Percentiles rank a stretch among this genome's conserved stretches.
phyloP scores from a whole-genome alignment of 495 filamentous ascomycete genomes.

The Annulohypoxylon moriforme region DNA sequence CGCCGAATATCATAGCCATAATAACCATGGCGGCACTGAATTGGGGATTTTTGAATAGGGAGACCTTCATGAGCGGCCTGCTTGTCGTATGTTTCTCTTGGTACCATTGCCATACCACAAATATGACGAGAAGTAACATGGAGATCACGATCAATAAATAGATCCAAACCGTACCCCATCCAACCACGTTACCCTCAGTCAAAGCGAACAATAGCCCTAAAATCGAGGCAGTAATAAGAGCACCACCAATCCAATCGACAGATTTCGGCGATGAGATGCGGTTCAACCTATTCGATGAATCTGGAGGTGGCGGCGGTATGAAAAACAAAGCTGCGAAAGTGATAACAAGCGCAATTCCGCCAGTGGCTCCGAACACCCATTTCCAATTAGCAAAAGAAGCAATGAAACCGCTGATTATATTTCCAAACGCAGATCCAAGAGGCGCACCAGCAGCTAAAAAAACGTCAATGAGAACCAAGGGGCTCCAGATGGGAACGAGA shows the following conservation, averaged over 20 bases:
- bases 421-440: slow-evolving; percentile 67
- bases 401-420: slow-evolving; percentile 65
- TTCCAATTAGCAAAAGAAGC: slow-evolving; percentile 67
- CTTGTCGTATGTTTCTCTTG: slow-evolving; percentile 59
- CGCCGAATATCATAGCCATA: slow-evolving; percentile 68
- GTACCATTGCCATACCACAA: slow-evolving; percentile 73
- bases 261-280: slow-evolving; percentile 49
- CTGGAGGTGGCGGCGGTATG: slow-evolving; percentile 67
- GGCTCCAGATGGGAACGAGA: not conserved
- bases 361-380: slow-evolving; percentile 74
- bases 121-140: slow-evolving; percentile 65
- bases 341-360: slow-evolving; percentile 70
- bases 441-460: slow-evolving; percentile 65
- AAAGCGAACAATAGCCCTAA: slow-evolving; percentile 70
- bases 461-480: not conserved
- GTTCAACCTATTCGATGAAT: slow-evolving; percentile 43
- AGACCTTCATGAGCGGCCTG: slow-evolving; percentile 69
- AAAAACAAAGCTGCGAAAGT: slow-evolving; percentile 70
- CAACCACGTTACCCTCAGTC: slow-evolving; percentile 71
- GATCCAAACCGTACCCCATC: slow-evolving; percentile 76
- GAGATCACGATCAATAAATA: slow-evolving; percentile 71
- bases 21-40: slow-evolving; percentile 70
- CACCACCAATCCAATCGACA: slow-evolving; percentile 74
- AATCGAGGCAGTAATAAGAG: slow-evolving; percentile 71
- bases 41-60: slow-evolving; percentile 61